Evolutionary conservation across 345 rosid species (phyloP), one percentile per base, ranked within the genome.

Genomic region (Eucalyptus guilfoylei): DNA sequence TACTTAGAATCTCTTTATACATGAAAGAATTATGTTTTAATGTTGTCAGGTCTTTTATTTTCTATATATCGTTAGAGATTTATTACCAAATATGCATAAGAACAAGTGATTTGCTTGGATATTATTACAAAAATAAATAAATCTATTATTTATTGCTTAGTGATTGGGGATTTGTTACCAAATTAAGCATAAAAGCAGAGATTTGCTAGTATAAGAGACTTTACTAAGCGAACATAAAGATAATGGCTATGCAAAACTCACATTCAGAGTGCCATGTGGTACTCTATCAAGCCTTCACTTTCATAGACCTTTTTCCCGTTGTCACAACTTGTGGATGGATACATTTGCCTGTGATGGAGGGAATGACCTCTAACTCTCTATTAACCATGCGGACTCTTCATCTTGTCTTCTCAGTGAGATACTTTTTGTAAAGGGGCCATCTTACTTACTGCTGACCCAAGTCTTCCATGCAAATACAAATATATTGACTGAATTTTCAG

Each of bases 391-490:
- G 28, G 0, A 23, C 1, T 64, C 72, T 64, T 64, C 37, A 64
- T 64, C 72, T n/a, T n/a, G 0, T 64, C 37, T 64, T n/a, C 72
- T 7, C 37, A 0, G 9, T 7, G 4, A 14, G 34, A 15, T 7
- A 67, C 10, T 32, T 69, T 32, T 32, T 32, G 14, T 60, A 13
- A 11, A 60, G n/a, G n/a, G 32, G 7, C 67, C 67, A 26, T 60
- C 67, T 11, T 26, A 11, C 23, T 64, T 14, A 7, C 19, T 64
- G 17, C 6, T 64, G 19, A 64, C 72, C 72, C 37, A n/a, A 67
- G 40, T n/a, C 60, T 54, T 54, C 60, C 60, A 54, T 54, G 3
- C 28, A 23, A 54, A 23, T 54, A 54, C 28, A 54, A 9, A 54
- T 23, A 1, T 23, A 54, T 54, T 54, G 11, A 12, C 28, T 54